These are phyloP conservation scores for Insectozyma bohioensis DNA, from an alignment of 1,139 yeast species.

Conservation along the genomic window DNA sequence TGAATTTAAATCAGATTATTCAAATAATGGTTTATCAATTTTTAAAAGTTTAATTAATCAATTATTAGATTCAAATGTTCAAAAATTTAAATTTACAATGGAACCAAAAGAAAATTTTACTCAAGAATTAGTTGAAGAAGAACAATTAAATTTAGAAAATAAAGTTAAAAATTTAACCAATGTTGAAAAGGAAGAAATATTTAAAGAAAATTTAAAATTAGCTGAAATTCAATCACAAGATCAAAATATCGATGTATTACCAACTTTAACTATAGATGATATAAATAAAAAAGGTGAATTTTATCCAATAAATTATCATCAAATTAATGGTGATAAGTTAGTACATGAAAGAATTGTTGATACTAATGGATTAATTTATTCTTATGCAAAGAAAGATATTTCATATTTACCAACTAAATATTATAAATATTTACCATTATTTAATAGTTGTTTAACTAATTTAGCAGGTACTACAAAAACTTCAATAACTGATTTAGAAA, in stretches of 20 bases:
- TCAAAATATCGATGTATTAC: slow-evolving; percentile 78
- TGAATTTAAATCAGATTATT: slow-evolving; percentile 61
- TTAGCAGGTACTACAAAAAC: slow-evolving; percentile 72
- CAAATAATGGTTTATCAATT: slow-evolving; percentile 51
- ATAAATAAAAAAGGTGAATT: slow-evolving; percentile 60
- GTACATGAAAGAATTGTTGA: slow-evolving; percentile 55
- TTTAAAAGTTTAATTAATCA: slow-evolving; percentile 59
- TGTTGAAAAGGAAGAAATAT: slow-evolving; percentile 58
- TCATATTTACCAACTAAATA: slow-evolving; percentile 58
- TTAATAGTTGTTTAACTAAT: slow-evolving; percentile 76
- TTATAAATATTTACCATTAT: slow-evolving; percentile 72
- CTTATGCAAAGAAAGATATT: slow-evolving; percentile 58
- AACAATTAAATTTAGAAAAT: slow-evolving; percentile 47
- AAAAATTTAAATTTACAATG: slow-evolving; percentile 70
- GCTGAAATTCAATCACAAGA: slow-evolving; percentile 61
- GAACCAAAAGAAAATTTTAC: slow-evolving; percentile 62
- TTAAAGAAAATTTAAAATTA: slow-evolving; percentile 57
- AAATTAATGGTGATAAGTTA: slow-evolving; percentile 17
- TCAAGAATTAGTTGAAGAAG: slow-evolving; percentile 50
- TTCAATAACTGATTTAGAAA: slow-evolving; percentile 79
- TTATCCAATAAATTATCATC: slow-evolving; percentile 28
- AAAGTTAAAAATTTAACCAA: slow-evolving; percentile 49
- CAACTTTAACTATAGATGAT: slow-evolving; percentile 71
- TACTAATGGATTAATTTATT: slow-evolving; percentile 75
- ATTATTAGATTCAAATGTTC: slow-evolving; percentile 50